Percentiles rank a stretch among this genome's conserved stretches.
Conservation (phyloP, 2,329 filamentous ascomycete genomes). For the Rutstroemia sp. region DNA sequence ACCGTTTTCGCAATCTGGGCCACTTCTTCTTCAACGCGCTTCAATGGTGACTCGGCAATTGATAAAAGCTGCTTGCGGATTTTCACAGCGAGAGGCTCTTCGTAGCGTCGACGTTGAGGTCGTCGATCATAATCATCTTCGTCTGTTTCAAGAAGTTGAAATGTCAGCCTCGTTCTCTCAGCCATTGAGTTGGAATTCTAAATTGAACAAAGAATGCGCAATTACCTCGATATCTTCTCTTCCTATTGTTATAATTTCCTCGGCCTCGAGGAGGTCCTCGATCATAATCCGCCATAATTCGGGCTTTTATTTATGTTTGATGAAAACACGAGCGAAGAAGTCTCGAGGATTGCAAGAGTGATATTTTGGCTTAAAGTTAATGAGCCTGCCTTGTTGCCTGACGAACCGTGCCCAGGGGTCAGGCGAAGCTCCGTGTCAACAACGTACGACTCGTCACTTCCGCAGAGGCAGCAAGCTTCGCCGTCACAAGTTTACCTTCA, state of each 20-base stretch:
- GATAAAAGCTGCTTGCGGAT: conserved; percentile 72
- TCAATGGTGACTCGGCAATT: conserved; percentile 75
- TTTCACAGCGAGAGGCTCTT: conserved; percentile 63
- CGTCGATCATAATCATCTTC: conserved; percentile 73
- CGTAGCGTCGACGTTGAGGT: conserved; percentile 64
- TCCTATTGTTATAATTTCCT: conserved; percentile 51
- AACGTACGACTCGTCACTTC: background rate
- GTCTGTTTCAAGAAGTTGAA: conserved; percentile 37
- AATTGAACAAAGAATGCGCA: background rate
- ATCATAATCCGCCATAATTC: conserved; percentile 42
- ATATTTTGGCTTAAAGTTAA: background rate
- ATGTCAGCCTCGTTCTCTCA: conserved; percentile 21
- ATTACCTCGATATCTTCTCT: conserved; percentile 72
- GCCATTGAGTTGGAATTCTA: background rate
- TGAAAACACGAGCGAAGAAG: background rate
- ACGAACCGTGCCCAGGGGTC: background rate
- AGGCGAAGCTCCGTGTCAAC: background rate
- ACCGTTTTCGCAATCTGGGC: conserved; percentile 67
- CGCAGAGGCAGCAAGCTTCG: too few relatives aligned
- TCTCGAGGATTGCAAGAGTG: background rate
- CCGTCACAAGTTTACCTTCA: too few relatives aligned
- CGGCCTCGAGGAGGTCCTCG: conserved; percentile 30
- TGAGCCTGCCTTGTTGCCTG: background rate
- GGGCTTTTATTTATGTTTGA: background rate
- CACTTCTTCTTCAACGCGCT: conserved; percentile 72